Evolutionary conservation across 2,329 filamentous ascomycete genomes (phyloP), one percentile per base, ranked within the genome.

Genomic region (Aspergillus sp.): DNA sequence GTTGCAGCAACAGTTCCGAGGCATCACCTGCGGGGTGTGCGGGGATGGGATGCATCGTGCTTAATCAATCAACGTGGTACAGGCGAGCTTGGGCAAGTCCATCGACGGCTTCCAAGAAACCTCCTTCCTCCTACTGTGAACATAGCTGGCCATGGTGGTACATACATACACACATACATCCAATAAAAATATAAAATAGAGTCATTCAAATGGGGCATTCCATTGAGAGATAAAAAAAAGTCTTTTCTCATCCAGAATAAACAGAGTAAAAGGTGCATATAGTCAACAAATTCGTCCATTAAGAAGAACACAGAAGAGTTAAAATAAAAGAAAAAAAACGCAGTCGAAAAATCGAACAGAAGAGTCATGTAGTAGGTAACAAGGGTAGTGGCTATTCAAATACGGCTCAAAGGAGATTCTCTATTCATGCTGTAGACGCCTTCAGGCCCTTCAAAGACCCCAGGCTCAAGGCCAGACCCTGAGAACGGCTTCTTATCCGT

Each of bases 361-460:
- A 56, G 55, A 53, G 65, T 61, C 60, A 67, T 47, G 52, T 39
- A 59, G 68, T 36, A 36, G 32, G 32, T 67, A 64, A 65, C 65
- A 68, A 69, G 66, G 66, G 70, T 68, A 70, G 67, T 64, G 68
- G 69, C 64, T 67, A 69, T 67, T 67, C 60, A 68, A 63, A 60
- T 69, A 67, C 68, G 68, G 61, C 60, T 65, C 68, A 66, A 62
- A 65, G 41, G 58, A 64, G 63, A 38, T 66, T 64, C 65, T 72
- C 64, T 68, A 70, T 72, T 75, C 64, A 78, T 69, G 75, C 72
- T 57, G 75, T 63, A 54, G 75, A 73, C 79, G 94, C 95, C 81
- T 93, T 96, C 64, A 99, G 81, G 1, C 95, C 95, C 81, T 98
- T 99, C 71, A 99, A 82, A 53, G 92, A 96, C 32, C 95, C 95